These are phyloP conservation scores for Colletotrichum zoysiae DNA, from an alignment of 2,329 filamentous ascomycete genomes.

Conservation along the genomic window DNA sequence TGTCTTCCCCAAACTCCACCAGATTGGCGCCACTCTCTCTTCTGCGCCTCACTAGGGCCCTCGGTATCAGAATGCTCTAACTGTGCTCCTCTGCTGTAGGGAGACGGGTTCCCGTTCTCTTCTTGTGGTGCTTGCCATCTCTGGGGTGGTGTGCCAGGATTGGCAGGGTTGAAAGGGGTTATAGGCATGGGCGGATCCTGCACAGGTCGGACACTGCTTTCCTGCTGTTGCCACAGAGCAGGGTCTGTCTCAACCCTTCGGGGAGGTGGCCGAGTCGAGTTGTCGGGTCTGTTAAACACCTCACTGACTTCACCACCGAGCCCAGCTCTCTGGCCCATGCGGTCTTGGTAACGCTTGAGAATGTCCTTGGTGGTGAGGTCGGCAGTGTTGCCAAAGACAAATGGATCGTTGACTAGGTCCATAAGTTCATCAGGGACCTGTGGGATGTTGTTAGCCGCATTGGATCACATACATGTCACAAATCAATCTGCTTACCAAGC, in stretches of 20 bases:
- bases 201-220: slow-evolving; percentile 85
- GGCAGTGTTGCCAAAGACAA: slow-evolving; percentile 82
- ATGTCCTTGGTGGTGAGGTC: slow-evolving; percentile 98
- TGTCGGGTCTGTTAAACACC: slow-evolving; percentile 68
- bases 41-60: slow-evolving; percentile 57
- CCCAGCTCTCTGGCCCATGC: slow-evolving; percentile 71
- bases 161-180: slow-evolving; percentile 49
- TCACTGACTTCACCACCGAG: slow-evolving; percentile 68
- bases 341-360: slow-evolving; percentile 90
- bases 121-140: slow-evolving; percentile 63
- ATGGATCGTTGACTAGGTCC: slow-evolving; percentile 85
- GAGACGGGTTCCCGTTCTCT: slow-evolving; percentile 57
- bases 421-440: slow-evolving; percentile 95
- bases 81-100: slow-evolving; percentile 55
- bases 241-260: slow-evolving; percentile 88
- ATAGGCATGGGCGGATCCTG: slow-evolving; percentile 65
- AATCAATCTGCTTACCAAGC: slow-evolving; percentile 76
- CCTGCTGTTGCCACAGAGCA: slow-evolving; percentile 83
- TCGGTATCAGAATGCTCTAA: slow-evolving; percentile 60
- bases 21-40: slow-evolving; percentile 70
- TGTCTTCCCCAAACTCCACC: slow-evolving; percentile 61
- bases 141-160: slow-evolving; percentile 63
- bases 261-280: slow-evolving; percentile 67
- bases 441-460: slow-evolving; percentile 37
- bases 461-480: slow-evolving; percentile 8